Percentiles rank a stretch among this genome's conserved stretches.
Evolutionary conservation across 1,284 basidiomycete genomes (phyloP).

Genomic region (Malassezia equina): DNA sequence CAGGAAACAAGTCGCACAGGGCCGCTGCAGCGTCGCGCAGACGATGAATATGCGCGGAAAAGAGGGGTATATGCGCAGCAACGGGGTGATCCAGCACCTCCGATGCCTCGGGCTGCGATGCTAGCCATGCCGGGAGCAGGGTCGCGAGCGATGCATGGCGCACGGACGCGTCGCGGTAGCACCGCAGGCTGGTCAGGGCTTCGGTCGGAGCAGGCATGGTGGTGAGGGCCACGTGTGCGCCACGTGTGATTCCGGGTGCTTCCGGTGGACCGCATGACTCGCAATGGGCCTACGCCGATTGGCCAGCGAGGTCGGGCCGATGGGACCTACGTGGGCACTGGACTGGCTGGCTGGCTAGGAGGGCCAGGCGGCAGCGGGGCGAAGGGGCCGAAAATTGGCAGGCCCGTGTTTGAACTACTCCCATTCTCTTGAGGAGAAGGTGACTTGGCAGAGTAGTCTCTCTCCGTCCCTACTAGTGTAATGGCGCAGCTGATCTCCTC

Average conservation of each 20-base stretch:
- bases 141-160: neutral
- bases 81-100: neutral
- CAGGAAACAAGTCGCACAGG: conserved; percentile 2
- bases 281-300: conserved; percentile 15
- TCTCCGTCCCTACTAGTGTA: neutral
- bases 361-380: conserved; percentile 5
- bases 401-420: conserved; percentile 16
- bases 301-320: conserved; percentile 8
- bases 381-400: conserved; percentile 10
- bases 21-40: neutral
- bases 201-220: conserved; percentile 5
- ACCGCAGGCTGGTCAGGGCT: conserved; percentile 11
- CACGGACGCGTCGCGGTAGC: conserved; percentile 7
- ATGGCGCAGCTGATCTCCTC: conserved; percentile 20
- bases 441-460: conserved; percentile 10
- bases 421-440: conserved; percentile 17
- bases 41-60: conserved; percentile 8
- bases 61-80: conserved; percentile 16
- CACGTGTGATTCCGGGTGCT: conserved; percentile 10
- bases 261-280: conserved; percentile 3
- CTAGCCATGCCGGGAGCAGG: neutral
- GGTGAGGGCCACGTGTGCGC: conserved; percentile 10
- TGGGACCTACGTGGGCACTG: conserved; percentile 10
- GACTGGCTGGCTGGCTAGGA: conserved; percentile 3
- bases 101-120: neutral